phyloP scores from a whole-genome alignment of 441 rosid genomes.

The Isatis lusitanica region DNA sequence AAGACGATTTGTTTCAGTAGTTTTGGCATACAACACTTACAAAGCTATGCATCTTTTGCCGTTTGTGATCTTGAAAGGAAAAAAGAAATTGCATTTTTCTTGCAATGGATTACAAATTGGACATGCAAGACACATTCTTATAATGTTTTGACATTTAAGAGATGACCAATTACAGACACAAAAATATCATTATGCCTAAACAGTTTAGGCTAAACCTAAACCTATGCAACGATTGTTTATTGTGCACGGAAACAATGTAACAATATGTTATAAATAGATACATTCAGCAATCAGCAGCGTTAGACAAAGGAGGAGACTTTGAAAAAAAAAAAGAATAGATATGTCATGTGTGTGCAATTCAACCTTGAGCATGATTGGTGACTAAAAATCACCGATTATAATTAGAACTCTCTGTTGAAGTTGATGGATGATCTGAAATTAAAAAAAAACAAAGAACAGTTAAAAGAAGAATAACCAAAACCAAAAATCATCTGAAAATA shows the following conservation, averaged over 20 bases:
- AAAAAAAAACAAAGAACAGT: not conserved
- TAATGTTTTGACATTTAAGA: too few relatives aligned
- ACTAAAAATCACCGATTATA: conserved; percentile 43
- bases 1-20: too few relatives aligned
- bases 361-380: conserved; percentile 5
- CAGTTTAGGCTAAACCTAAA: too few relatives aligned
- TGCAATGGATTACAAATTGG: too few relatives aligned
- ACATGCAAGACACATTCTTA: too few relatives aligned
- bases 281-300: not conserved
- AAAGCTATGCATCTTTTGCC: too few relatives aligned
- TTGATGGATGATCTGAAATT: conserved; percentile 53
- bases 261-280: not conserved
- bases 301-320: not conserved
- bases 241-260: too few relatives aligned
- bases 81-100: too few relatives aligned
- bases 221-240: too few relatives aligned
- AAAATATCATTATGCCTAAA: too few relatives aligned
- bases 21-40: too few relatives aligned
- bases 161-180: not conserved
- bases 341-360: not conserved
- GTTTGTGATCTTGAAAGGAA: too few relatives aligned
- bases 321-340: not conserved
- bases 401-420: conserved; percentile 58
- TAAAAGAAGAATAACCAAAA: not conserved
- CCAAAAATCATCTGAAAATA: not conserved